Conservation (phyloP, 2,329 filamentous ascomycete genomes). For the Magnaporthales sp. region DNA sequence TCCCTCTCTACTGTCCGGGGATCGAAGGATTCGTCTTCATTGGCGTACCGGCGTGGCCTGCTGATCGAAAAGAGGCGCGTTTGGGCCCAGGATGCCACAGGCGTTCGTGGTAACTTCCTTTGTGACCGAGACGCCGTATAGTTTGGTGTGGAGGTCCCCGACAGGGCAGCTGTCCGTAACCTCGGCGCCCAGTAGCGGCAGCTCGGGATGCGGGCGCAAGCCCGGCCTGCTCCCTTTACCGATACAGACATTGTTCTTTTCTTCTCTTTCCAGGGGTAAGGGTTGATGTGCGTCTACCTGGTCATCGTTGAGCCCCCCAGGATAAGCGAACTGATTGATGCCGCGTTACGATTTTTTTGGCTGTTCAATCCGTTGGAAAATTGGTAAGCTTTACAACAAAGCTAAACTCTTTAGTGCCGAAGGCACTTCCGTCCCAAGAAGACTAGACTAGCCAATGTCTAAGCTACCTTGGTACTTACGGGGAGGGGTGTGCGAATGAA, state of each 20-base stretch:
- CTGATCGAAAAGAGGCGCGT: constrained; percentile 16
- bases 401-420: not conserved
- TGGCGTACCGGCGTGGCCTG: constrained; percentile 17
- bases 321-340: not conserved
- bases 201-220: not conserved
- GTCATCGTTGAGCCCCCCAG: not conserved
- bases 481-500: not conserved
- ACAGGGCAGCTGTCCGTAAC: not conserved
- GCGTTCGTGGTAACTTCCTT: not conserved
- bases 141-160: not conserved
- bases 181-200: not conserved
- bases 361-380: not conserved
- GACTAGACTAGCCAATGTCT: not conserved
- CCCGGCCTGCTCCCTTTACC: not conserved
- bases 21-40: constrained; percentile 51
- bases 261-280: not conserved
- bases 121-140: not conserved
- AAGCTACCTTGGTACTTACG: not conserved
- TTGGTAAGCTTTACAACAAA: not conserved
- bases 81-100: constrained; percentile 2
- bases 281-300: not conserved
- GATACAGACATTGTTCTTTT: not conserved
- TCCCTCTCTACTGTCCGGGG: constrained; percentile 69
- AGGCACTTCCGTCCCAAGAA: not conserved
- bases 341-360: not conserved